These are phyloP conservation scores for Gamsiella multidivaricata DNA, from an alignment of 192 early-diverging fungal genomes.

Conservation along the genomic window DNA sequence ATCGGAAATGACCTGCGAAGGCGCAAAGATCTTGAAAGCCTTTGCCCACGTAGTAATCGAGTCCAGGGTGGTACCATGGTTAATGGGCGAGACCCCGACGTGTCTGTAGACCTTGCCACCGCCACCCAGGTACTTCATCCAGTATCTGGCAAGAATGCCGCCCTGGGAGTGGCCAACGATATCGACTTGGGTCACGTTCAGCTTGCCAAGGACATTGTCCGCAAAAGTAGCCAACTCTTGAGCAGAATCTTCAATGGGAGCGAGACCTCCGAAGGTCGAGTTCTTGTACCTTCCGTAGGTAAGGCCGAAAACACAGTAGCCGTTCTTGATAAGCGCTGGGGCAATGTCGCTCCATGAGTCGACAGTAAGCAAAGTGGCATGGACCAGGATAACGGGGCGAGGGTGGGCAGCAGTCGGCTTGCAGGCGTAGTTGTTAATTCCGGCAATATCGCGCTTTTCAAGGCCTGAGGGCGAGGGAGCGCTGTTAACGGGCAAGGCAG, in stretches of 20 bases:
- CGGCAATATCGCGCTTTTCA: constrained; percentile 21
- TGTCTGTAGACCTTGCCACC: constrained; percentile 29
- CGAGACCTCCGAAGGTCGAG: constrained; percentile 21
- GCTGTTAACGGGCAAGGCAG: background rate
- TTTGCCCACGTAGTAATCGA: constrained; percentile 19
- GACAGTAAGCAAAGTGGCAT: constrained; percentile 21
- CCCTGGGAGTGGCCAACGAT: constrained; percentile 44
- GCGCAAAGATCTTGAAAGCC: constrained; percentile 8
- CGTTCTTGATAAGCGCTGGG: constrained; percentile 14
- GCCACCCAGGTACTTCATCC: constrained; percentile 37
- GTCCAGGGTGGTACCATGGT: constrained; percentile 36
- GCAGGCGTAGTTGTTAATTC: constrained; percentile 33
- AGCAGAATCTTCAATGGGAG: constrained; percentile 25
- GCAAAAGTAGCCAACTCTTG: constrained; percentile 27
- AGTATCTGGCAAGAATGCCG: constrained; percentile 41
- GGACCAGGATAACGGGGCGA: constrained; percentile 28
- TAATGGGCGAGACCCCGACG: constrained; percentile 35
- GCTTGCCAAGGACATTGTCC: constrained; percentile 20
- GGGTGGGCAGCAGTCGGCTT: constrained; percentile 26
- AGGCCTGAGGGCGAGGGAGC: background rate
- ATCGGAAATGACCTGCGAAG: constrained; percentile 15
- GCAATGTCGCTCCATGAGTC: constrained; percentile 12
- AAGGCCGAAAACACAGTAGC: constrained; percentile 36
- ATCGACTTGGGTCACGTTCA: constrained; percentile 26
- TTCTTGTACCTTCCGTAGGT: constrained; percentile 20